A percentile compares a stretch with the other conserved stretches of the same genome.
phyloP scores from a whole-genome alignment of 257 asterid species.

The Rauvolfia tetraphylla region DNA sequence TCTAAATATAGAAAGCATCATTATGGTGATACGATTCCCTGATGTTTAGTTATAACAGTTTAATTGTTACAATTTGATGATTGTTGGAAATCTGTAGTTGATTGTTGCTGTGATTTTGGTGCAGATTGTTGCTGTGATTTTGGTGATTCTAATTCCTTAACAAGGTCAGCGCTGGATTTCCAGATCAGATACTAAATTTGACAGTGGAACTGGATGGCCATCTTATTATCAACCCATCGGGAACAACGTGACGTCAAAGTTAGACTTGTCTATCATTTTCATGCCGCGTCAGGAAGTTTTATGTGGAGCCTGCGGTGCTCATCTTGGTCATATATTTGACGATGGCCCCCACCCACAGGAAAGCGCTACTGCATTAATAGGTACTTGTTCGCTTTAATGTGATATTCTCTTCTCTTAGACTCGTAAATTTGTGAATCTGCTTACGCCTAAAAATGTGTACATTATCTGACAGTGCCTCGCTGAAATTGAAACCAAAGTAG shows the following conservation, averaged over 20 bases:
- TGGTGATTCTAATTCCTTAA: too few relatives aligned
- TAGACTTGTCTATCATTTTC: slow-evolving; percentile 78
- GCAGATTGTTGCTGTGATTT: too few relatives aligned
- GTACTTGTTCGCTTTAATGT: slow-evolving; percentile 27
- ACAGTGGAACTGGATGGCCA: slow-evolving; percentile 98
- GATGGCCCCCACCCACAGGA: slow-evolving; percentile 96
- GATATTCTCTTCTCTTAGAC: background rate
- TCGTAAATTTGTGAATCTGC: background rate
- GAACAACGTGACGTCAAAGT: slow-evolving; percentile 75
- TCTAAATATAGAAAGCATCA: too few relatives aligned
- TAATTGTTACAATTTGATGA: too few relatives aligned
- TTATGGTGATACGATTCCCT: too few relatives aligned
- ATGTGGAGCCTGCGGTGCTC: slow-evolving; percentile 83
- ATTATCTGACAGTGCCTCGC: slow-evolving; percentile 55
- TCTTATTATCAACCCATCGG: slow-evolving; percentile 76
- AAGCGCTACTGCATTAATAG: slow-evolving; percentile 89
- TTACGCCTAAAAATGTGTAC: background rate
- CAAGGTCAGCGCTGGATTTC: background rate
- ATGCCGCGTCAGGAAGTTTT: slow-evolving; percentile 91
- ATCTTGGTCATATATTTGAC: slow-evolving; percentile 85
- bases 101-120: too few relatives aligned
- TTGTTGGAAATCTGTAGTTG: too few relatives aligned
- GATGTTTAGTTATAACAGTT: too few relatives aligned
- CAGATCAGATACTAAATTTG: slow-evolving; percentile 87
- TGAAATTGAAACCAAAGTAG: slow-evolving; percentile 54